Percentiles rank a stretch among this genome's conserved stretches.
Conservation (phyloP, 306 rosid genomes). For the Castanospermum australe region DNA sequence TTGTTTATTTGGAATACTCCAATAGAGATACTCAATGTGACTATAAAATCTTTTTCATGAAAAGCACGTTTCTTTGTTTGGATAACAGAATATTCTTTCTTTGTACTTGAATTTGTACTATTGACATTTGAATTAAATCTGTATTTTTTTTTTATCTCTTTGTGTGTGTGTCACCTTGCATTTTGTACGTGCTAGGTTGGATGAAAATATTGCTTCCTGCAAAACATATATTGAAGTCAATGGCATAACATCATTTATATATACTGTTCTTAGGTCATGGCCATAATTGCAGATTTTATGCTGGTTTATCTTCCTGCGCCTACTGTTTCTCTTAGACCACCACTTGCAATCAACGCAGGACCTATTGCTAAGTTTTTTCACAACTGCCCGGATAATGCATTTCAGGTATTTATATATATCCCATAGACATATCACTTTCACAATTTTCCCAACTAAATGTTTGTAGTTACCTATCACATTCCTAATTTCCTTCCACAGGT, state of each 20-base stretch:
- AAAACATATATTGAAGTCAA: not conserved
- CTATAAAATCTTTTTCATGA: not conserved
- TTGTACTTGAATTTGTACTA: not conserved
- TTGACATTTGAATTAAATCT: not conserved
- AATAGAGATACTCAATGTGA: not conserved
- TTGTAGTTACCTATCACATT: slow-evolving; percentile 11
- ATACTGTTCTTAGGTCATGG: slow-evolving; percentile 69
- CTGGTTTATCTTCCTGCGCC: slow-evolving; percentile 93
- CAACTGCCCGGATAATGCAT: slow-evolving; percentile 95
- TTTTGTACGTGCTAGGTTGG: not conserved
- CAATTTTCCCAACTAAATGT: not conserved
- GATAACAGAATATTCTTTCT: not conserved
- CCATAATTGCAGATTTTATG: slow-evolving; percentile 95
- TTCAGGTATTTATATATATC: slow-evolving; percentile 58
- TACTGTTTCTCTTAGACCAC: slow-evolving; percentile 74
- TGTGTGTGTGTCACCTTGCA: not conserved
- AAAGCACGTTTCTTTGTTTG: slow-evolving; percentile 1
- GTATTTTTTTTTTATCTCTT: not conserved
- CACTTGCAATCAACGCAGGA: slow-evolving; percentile 72
- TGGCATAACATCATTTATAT: slow-evolving; percentile 1
- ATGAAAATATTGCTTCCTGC: not conserved
- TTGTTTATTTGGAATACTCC: not conserved
- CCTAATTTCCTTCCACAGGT: slow-evolving; percentile 38
- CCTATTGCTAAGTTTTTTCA: slow-evolving; percentile 78
- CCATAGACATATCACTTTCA: not conserved